Conservation (phyloP, 129 eudicot genomes). For the Tanacetum coccineum region DNA sequence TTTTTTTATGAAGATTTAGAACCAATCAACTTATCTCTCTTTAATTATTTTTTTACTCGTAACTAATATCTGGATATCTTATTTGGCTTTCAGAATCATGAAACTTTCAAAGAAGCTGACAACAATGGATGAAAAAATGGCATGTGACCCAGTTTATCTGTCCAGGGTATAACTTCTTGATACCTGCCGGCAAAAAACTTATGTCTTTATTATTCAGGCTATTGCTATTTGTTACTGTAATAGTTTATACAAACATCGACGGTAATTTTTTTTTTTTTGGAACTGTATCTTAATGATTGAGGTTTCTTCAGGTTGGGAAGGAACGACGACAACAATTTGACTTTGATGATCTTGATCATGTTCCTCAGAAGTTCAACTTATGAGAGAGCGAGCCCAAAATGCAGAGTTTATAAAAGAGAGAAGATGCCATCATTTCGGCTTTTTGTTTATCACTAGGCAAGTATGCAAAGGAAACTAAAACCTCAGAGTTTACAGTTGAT, state of each 20-base stretch:
- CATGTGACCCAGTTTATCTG: constrained; percentile 76
- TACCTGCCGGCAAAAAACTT: background rate
- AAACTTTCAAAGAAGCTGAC: constrained; percentile 79
- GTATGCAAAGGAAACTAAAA: background rate
- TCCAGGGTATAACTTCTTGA: constrained; percentile 50
- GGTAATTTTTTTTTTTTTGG: background rate
- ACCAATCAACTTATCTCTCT: background rate
- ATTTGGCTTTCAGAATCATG: constrained; percentile 57
- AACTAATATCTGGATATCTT: constrained; percentile 4
- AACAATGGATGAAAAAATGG: constrained; percentile 64
- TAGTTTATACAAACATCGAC: too few species aligned
- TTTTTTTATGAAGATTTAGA: background rate
- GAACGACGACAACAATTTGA: constrained; percentile 83
- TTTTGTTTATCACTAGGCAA: constrained; percentile 15
- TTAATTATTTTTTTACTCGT: background rate
- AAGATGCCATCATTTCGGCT: constrained; percentile 18
- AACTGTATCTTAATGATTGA: background rate
- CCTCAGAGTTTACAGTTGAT: constrained; percentile 10
- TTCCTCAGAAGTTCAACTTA: constrained; percentile 67
- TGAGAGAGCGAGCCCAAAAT: constrained; percentile 27
- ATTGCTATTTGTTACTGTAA: too few species aligned
- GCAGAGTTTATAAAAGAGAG: constrained; percentile 3
- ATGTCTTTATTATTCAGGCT: background rate
- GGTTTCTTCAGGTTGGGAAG: constrained; percentile 62
- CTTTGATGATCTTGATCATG: constrained; percentile 75